phyloP scores from a whole-genome alignment of 352 stramenopile species.

The Globisporangium lucens region DNA sequence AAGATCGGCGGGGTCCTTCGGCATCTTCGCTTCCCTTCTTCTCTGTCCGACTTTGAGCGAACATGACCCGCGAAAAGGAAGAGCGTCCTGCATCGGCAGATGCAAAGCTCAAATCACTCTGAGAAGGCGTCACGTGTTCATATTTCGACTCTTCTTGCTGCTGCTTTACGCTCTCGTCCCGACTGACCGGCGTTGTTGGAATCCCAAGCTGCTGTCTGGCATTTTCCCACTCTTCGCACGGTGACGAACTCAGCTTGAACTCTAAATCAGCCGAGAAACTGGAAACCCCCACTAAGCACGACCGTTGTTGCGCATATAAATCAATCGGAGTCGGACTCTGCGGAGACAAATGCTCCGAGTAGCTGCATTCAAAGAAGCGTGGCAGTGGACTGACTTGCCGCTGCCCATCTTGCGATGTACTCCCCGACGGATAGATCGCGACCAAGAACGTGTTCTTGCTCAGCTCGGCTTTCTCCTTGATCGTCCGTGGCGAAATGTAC shows the following conservation, averaged over 20 bases:
- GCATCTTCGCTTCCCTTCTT: neutral
- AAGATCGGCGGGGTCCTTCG: neutral
- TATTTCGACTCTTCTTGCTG: neutral
- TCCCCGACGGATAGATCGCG: conserved; percentile 41
- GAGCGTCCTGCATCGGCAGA: neutral
- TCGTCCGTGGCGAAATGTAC: conserved; percentile 44
- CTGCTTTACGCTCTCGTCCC: neutral
- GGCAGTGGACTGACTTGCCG: conserved; percentile 36
- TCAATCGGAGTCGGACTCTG: conserved; percentile 31
- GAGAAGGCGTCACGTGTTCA: neutral
- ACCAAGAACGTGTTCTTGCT: conserved; percentile 64
- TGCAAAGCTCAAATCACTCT: neutral
- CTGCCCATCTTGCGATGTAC: conserved; percentile 11
- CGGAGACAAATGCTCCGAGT: conserved; percentile 15
- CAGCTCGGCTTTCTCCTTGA: conserved; percentile 60
- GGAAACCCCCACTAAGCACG: conserved; percentile 54
- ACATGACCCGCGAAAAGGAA: conserved; percentile 8
- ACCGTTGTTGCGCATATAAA: conserved; percentile 29
- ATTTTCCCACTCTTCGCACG: conserved; percentile 38
- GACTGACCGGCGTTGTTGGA: conserved; percentile 4
- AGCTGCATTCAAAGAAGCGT: conserved; percentile 71
- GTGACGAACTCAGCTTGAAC: conserved; percentile 29
- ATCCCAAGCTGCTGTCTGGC: conserved; percentile 34
- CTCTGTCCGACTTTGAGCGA: neutral
- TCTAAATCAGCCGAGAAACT: conserved; percentile 55